These are phyloP conservation scores for Mycena sp. DNA, from an alignment of 1,284 basidiomycete species.

Conservation along the genomic window DNA sequence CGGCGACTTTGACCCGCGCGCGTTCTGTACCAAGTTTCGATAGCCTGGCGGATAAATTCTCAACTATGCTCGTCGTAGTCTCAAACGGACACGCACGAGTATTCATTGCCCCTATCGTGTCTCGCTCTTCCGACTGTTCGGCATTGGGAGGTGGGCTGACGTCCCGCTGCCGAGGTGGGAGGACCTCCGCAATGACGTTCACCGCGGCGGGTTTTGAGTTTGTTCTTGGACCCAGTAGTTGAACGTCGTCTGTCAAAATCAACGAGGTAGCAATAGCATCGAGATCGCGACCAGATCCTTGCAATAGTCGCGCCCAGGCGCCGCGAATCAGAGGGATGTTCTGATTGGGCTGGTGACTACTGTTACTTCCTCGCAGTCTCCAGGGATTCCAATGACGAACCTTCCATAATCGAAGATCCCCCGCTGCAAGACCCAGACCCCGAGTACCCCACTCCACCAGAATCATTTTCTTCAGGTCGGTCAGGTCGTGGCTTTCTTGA, in stretches of 20 bases:
- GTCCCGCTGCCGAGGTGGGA: neutral
- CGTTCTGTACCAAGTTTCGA: neutral
- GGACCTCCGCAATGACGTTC: slow-evolving; percentile 2
- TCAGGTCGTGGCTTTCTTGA: neutral
- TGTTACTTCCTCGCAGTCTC: neutral
- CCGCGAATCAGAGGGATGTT: neutral
- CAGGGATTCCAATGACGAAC: neutral
- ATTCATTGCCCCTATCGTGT: slow-evolving; percentile 10
- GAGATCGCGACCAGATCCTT: neutral
- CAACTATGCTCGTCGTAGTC: neutral
- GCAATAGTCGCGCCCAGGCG: neutral
- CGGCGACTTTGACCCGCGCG: neutral
- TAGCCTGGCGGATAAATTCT: neutral
- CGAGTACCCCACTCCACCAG: neutral
- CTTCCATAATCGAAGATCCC: slow-evolving; percentile 14
- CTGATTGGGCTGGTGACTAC: neutral
- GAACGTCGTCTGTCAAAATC: neutral
- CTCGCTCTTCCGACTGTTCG: neutral
- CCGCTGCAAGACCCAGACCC: neutral
- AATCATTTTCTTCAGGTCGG: slow-evolving; percentile 4
- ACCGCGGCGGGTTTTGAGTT: neutral
- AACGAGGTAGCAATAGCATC: neutral
- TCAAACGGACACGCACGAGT: neutral
- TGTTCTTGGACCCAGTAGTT: neutral
- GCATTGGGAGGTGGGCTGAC: neutral